phyloP scores from a whole-genome alignment of 495 filamentous ascomycete genomes.

The Trichoderma parareesei region DNA sequence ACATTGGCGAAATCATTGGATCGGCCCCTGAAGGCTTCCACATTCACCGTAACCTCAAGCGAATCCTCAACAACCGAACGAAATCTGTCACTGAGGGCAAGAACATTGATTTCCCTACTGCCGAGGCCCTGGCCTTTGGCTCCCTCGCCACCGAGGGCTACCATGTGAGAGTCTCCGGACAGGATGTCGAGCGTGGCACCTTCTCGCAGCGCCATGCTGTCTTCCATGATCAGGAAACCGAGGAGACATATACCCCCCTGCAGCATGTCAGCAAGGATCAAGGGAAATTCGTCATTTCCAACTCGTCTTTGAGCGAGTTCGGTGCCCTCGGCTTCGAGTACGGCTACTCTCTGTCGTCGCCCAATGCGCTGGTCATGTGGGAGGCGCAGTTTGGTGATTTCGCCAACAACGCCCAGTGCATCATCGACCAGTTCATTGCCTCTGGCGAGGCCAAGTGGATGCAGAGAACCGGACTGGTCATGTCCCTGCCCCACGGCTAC shows the following conservation, averaged over 20 bases:
- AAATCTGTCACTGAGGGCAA: conserved; percentile 91
- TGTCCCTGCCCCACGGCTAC: conserved; percentile 94
- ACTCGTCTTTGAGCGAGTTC: conserved; percentile 94
- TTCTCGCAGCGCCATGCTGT: conserved; percentile 98
- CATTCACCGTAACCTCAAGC: conserved; percentile 90
- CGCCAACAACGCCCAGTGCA: conserved; percentile 97
- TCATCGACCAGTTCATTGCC: conserved; percentile 97
- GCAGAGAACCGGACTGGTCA: conserved; percentile 88
- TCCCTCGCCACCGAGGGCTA: conserved; percentile 84
- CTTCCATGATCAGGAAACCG: conserved; percentile 91
- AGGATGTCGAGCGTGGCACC: conserved; percentile 98
- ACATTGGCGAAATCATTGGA: conserved; percentile 71
- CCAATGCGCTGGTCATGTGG: conserved; percentile 96
- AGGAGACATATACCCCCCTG: conserved; percentile 86
- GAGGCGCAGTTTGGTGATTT: conserved; percentile 99
- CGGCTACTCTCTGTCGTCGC: conserved; percentile 93
- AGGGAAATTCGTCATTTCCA: conserved; percentile 90
- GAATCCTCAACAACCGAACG: conserved; percentile 81
- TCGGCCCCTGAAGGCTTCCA: conserved; percentile 74
- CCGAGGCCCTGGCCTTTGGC: conserved; percentile 93
- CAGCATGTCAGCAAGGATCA: conserved; percentile 83
- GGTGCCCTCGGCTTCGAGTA: conserved; percentile 97
- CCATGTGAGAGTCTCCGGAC: conserved; percentile 93
- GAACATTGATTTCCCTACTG: conserved; percentile 95
- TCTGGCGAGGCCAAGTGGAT: conserved; percentile 98